Evolutionary conservation across 2,329 filamentous ascomycete species (phyloP), one percentile per base, ranked within the genome.

Genomic region (Microcera coccophila): DNA sequence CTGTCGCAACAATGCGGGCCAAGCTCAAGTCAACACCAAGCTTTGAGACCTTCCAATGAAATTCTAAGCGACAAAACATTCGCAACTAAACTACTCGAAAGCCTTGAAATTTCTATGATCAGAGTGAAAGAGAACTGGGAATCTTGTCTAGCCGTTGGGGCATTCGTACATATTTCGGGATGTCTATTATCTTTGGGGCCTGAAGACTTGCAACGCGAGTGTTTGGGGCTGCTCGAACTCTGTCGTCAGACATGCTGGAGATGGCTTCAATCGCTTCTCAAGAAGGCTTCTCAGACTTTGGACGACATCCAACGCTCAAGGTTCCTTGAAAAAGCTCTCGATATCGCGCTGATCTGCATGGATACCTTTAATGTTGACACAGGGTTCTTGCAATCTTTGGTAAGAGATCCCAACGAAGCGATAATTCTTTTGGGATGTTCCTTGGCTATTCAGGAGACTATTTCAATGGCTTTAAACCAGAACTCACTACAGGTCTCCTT

Each of bases 51-150:
- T 11, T 31, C 49, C 1, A 48, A 58, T 21, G 19, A 24, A 2
- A 29, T 26, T 3, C 17, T 36, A 1, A 31, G 18, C 2, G 48
- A 57, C 5, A 3, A 28, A 3, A 3, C 8, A 2, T 57, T 57
- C 21, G 48, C 42, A 3, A n/a, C 7, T 1, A 7, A 36, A 4
- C 29, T 57, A 9, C 12, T 54, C 0, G 3, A 33, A 1, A n/a
- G 22, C 1, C 39, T 57, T 0, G 5, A 15, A 1, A 2, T 34
- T 5, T 39, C 31, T 12, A 11, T 58, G 0, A 34, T 35, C 2
- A 48, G 48, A 1, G 33, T 58, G 1, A 22, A 44, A 12, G 44
- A 48, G 19, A 59, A 57, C 15, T 60, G 54, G 57, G 45, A 59
- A 21, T 60, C 53, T 0, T 37, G 54, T 7, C 49, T 18, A 0